Base-by-base conservation (phyloP, 257 asterid species). In the Striga asiatica region DNA sequence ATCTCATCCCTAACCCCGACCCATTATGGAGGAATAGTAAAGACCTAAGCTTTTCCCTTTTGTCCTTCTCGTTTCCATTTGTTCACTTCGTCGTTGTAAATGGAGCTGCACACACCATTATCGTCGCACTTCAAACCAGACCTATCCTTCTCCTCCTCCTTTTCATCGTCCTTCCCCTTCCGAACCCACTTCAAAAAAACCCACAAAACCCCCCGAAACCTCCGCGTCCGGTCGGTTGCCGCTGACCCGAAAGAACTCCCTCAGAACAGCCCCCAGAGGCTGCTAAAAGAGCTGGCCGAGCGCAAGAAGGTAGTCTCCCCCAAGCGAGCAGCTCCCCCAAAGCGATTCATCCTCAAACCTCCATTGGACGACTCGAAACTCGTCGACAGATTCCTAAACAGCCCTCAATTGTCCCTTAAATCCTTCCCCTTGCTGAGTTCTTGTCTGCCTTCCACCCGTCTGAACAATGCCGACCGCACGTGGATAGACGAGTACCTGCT, bases 401-500 rank as follows among this genome's bases (percentile, higher is more conserved):
- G 99, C 58, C 99, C 99, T 0, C 97, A 92, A 20, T 70, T 92
- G 31, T 92, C 97, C 0, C 62, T 92, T 3, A 92, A 92, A 27
- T 64, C 85, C 6, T 92, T 92, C 66, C 99, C 99, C 27, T 59
- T 92, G 20, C 42, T 92, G 76, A 92, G 99, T 58, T 92, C 99
- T 58, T 92, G 99, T 60, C 66, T 92, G 58, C 99, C 99, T 11
- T 78, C 84, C 20, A 48, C 78, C 20, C 75, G 81, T 17, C 74
- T 92, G 1, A 92, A 84, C 78, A 84, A 81, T 66, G 94, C 93
- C 9, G 97, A 92, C 39, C 78, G 62, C 64, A 73, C 84, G 13
- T 92, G 99, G 99, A 92, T 88, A 18, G 97, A 84, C 22, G 99
- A 92, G 67, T 88, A 77, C 49, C 58, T 92, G 65, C 79, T 88